phyloP scores from a whole-genome alignment of 345 rosid species.

The Excoecaria cochinchinensis region DNA sequence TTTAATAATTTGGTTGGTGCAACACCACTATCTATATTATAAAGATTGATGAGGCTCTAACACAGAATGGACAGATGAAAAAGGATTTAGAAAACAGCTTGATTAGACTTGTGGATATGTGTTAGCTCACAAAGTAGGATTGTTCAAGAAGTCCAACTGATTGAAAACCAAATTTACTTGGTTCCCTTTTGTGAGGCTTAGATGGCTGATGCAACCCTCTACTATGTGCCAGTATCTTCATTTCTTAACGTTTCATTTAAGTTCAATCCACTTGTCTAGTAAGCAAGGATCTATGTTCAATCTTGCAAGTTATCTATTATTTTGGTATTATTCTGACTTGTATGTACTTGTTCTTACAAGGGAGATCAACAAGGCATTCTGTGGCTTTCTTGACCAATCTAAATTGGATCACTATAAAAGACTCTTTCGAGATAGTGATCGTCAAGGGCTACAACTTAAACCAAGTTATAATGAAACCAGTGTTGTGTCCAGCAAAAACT shows the following conservation, averaged over 20 bases:
- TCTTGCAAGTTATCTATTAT: not conserved
- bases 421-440: constrained; percentile 30
- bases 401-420: constrained; percentile 38
- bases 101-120: not conserved
- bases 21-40: not conserved
- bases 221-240: not conserved
- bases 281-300: not conserved
- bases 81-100: not conserved
- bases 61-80: not conserved
- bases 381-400: constrained; percentile 69
- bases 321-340: not conserved
- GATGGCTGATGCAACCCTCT: not conserved
- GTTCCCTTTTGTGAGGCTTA: not conserved
- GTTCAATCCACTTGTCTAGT: not conserved
- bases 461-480: constrained; percentile 22
- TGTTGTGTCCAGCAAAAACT: constrained; percentile 18
- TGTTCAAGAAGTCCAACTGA: not conserved
- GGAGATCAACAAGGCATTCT: constrained; percentile 87
- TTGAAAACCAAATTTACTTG: not conserved
- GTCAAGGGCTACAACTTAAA: constrained; percentile 28
- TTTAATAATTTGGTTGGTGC: not conserved
- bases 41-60: not conserved
- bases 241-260: not conserved
- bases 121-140: not conserved
- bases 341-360: constrained; percentile 44